These are phyloP conservation scores for Hypoxylon fragiforme DNA, from an alignment of 495 filamentous ascomycete genomes.

Conservation along the genomic window DNA sequence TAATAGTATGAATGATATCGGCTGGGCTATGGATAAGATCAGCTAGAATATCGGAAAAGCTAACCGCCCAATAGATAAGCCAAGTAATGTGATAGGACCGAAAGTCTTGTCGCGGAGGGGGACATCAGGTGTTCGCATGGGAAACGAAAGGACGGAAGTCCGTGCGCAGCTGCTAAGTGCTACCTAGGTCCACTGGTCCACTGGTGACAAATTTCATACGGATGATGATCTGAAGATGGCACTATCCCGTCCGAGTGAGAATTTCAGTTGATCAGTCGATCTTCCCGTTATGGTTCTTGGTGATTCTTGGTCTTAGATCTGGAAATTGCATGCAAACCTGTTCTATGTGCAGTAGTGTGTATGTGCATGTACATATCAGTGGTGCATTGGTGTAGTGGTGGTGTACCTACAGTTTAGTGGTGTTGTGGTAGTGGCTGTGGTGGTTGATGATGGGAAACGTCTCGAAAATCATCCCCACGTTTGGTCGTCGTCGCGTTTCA, in stretches of 20 bases:
- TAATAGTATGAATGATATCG: no score
- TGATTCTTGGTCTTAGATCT: constrained; percentile 10
- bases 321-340: no score
- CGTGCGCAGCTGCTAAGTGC: constrained; percentile 10
- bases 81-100: constrained; percentile 10
- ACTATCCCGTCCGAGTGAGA: constrained; percentile 20
- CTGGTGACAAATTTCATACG: constrained; percentile 17
- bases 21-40: no score
- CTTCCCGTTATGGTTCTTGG: constrained; percentile 4
- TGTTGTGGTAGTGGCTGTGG: no score
- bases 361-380: no score
- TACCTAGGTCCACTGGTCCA: no score
- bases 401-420: no score
- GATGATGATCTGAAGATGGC: constrained; percentile 18
- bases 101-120: background rate
- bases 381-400: no score
- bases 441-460: background rate
- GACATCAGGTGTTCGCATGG: constrained; percentile 1
- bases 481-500: constrained; percentile 33
- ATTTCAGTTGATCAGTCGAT: constrained; percentile 26
- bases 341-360: no score
- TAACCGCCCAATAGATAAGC: constrained; percentile 11
- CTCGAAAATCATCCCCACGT: constrained; percentile 31
- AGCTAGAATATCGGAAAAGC: no score
- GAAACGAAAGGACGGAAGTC: background rate